These are phyloP conservation scores for Curvularia sp. DNA, from an alignment of 2,329 filamentous ascomycete species.

Conservation along the genomic window DNA sequence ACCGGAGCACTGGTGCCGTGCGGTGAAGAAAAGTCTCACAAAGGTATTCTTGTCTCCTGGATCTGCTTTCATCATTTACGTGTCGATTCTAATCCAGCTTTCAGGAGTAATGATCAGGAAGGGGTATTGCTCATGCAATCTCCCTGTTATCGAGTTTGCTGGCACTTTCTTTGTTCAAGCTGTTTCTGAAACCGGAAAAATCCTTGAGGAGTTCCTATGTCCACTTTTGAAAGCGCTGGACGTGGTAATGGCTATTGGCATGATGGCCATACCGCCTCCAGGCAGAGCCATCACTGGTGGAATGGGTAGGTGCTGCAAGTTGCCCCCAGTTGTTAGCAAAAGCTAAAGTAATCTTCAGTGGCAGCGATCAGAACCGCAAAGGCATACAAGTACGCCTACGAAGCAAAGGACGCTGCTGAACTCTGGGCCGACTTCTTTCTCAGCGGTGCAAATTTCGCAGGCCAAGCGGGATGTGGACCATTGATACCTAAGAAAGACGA, in stretches of 20 bases:
- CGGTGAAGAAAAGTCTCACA: neutral
- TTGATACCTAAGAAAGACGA: neutral
- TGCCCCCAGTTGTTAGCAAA: neutral
- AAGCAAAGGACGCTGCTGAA: neutral
- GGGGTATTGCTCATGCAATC: neutral
- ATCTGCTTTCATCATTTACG: neutral
- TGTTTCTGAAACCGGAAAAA: neutral
- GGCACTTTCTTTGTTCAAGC: neutral
- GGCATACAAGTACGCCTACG: neutral
- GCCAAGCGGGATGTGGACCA: neutral
- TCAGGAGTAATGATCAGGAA: neutral
- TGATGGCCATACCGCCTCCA: neutral
- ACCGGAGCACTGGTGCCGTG: neutral
- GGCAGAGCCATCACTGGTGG: conserved; percentile 1
- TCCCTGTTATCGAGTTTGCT: neutral
- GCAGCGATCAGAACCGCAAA: conserved; percentile 1
- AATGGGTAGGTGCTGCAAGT: neutral
- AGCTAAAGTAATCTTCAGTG: neutral
- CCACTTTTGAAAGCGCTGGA: neutral
- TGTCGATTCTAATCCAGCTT: neutral
- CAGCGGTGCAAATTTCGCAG: neutral
- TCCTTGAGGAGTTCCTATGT: conserved; percentile 1
- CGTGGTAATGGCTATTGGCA: neutral
- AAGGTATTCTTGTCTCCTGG: neutral
- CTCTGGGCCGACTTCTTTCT: conserved; percentile 1